A percentile compares a stretch with the other conserved stretches of the same genome.
Evolutionary conservation across 371 early-diverging fungal species (phyloP).

Genomic region (Batrachochytrium dendrobatidis): DNA sequence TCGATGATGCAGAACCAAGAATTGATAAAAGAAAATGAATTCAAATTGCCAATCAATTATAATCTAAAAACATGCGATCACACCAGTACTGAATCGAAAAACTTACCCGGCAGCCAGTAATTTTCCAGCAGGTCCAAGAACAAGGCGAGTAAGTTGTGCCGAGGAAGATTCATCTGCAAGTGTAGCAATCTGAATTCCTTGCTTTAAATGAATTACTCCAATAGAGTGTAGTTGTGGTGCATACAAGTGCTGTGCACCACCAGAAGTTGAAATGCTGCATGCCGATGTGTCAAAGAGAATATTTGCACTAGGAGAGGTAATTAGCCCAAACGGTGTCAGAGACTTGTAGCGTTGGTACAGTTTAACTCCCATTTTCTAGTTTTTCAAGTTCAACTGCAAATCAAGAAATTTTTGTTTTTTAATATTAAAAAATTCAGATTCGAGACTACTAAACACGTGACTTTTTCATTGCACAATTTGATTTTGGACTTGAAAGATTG

Average conservation of each 20-base stretch:
- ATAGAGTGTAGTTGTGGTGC: conserved; percentile 61
- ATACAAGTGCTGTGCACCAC: conserved; percentile 18
- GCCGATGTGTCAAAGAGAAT: conserved; percentile 63
- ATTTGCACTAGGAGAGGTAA: conserved; percentile 62
- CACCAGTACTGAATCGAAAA: neutral
- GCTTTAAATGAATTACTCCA: conserved; percentile 78
- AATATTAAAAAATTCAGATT: too few relatives aligned
- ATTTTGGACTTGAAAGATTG: too few relatives aligned
- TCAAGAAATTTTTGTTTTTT: too few relatives aligned
- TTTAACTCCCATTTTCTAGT: too few relatives aligned
- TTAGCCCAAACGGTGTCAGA: conserved; percentile 72
- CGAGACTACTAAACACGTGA: too few relatives aligned
- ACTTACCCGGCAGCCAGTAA: conserved; percentile 16
- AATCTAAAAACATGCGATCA: neutral
- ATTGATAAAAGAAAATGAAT: neutral
- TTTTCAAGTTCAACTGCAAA: too few relatives aligned
- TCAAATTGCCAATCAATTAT: too few relatives aligned
- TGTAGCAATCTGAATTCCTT: conserved; percentile 63
- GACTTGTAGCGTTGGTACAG: conserved; percentile 79
- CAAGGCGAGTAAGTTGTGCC: conserved; percentile 70
- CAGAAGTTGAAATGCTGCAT: conserved; percentile 65
- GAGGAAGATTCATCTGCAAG: conserved; percentile 65
- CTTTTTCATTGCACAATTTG: too few relatives aligned
- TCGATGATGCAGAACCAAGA: neutral
- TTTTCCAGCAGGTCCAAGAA: conserved; percentile 9